Percentiles rank a stretch among this genome's conserved stretches.
These are phyloP conservation scores for Thermothelomyces thermophilus DNA, from an alignment of 2,329 filamentous ascomycete genomes.

Conservation along the genomic window DNA sequence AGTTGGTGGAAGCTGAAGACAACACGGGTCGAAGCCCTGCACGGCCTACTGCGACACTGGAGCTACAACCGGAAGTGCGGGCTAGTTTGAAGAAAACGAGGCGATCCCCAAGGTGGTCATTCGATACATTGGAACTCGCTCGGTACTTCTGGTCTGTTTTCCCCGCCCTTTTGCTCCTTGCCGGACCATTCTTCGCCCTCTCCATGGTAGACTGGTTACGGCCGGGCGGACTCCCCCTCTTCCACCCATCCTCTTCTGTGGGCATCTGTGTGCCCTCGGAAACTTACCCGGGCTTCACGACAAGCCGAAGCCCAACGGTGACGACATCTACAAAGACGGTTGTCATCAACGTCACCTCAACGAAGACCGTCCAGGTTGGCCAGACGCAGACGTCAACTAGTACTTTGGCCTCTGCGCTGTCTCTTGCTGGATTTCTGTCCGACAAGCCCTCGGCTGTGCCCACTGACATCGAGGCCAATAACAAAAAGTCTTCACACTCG, in stretches of 20 bases:
- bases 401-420: slow-evolving; percentile 27
- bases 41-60: not conserved
- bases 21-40: not conserved
- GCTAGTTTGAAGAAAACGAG: not conserved
- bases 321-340: slow-evolving; percentile 28
- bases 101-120: not conserved
- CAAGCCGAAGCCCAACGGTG: slow-evolving; percentile 5
- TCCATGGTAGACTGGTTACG: not conserved
- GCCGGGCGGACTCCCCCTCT: not conserved
- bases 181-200: slow-evolving; percentile 6
- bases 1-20: slow-evolving; percentile 27
- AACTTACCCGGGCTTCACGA: slow-evolving; percentile 7
- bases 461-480: slow-evolving; percentile 24
- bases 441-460: slow-evolving; percentile 29
- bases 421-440: slow-evolving; percentile 37
- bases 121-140: slow-evolving; percentile 3
- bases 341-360: slow-evolving; percentile 34
- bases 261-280: slow-evolving; percentile 5
- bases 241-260: not conserved
- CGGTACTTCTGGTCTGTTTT: slow-evolving; percentile 10
- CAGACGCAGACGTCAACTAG: slow-evolving; percentile 25
- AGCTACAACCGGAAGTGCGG: not conserved
- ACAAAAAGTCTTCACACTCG: slow-evolving; percentile 33
- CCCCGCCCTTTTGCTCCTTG: slow-evolving; percentile 12
- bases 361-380: slow-evolving; percentile 31